Evolutionary conservation across 148 eudicot species (phyloP).

Genomic region (Beta vulgaris): DNA sequence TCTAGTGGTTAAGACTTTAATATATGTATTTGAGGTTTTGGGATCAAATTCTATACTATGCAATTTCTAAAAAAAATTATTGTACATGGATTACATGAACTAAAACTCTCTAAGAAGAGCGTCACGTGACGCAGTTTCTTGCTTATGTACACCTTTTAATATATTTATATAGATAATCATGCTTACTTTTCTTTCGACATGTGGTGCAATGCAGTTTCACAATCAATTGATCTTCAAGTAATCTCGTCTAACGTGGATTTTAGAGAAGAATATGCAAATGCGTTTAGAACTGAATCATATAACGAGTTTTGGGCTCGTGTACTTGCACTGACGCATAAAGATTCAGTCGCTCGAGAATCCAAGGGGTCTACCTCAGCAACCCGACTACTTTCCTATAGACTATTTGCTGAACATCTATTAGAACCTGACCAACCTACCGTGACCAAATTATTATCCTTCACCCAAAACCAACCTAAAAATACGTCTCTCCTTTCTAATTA

Average conservation of each 20-base stretch:
- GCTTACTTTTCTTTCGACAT: not conserved
- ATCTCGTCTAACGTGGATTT: constrained; percentile 39
- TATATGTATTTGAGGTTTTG: no score
- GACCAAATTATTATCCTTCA: constrained; percentile 33
- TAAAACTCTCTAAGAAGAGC: no score
- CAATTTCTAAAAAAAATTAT: no score
- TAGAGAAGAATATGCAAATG: constrained; percentile 88
- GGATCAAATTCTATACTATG: no score
- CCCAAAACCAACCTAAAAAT: constrained; percentile 26
- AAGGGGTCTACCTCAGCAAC: constrained; percentile 59
- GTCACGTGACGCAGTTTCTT: no score
- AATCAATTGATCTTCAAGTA: constrained; percentile 5
- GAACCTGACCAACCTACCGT: constrained; percentile 82
- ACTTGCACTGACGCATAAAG: constrained; percentile 34
- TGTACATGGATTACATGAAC: no score
- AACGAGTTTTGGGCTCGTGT: constrained; percentile 77
- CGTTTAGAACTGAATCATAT: constrained; percentile 93
- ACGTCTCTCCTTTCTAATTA: constrained; percentile 56
- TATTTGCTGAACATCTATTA: constrained; percentile 75
- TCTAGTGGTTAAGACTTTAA: no score
- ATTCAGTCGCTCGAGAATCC: constrained; percentile 26
- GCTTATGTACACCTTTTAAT: no score
- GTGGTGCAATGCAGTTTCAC: constrained; percentile 13
- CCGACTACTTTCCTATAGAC: constrained; percentile 76
- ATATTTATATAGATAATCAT: no score